Base-by-base conservation (phyloP, 768 basidiomycete species). In the Boletus bicolor region DNA sequence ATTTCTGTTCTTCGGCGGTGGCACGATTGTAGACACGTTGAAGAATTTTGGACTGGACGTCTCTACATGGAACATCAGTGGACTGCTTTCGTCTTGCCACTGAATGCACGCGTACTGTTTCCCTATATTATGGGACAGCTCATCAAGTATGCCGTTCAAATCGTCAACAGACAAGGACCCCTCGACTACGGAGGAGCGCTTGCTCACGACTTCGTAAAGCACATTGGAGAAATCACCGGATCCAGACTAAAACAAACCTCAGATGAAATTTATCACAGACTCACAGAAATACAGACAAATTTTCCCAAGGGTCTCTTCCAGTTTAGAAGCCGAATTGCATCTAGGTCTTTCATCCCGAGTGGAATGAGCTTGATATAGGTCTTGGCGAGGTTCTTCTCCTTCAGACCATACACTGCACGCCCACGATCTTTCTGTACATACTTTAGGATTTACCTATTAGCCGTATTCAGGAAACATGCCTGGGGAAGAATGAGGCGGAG, bases 311-410 rank as follows among this genome's bases (percentile, higher is more conserved):
- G 91, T 57, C 81, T 84, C 75, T 89, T 98, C 97, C 97, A 98
- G 61, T 96, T 89, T 44, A 89, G 73, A 43, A 99, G 73, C 39
- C 90, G 81, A 46, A 89, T 79, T 0, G 92, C 88, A 65, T 95
- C 92, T 7, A 84, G 85, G 53, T 92, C 89, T 66, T 84, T 83
- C 68, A 74, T 81, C 38, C 88, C 87, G 3, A 99, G 77, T 1
- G 91, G 91, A 36, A 98, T 89, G 3, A 95, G 80, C 58, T 89
- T 86, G 75, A 96, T 92, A 68, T 95, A 97, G 10, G 84, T 85
- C 71, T 94, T 98, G 5, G 94, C 95, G 3, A 99, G 75, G 67
- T 89, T 91, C 74, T 89, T 90, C 76, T 99, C 97, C 69, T 99
- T 99, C 61, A 97, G 72, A 14, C 93, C 91, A 70, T 98, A 99